Base-by-base conservation (phyloP, 129 eudicot species). In the Ambrosia artemisiifolia region DNA sequence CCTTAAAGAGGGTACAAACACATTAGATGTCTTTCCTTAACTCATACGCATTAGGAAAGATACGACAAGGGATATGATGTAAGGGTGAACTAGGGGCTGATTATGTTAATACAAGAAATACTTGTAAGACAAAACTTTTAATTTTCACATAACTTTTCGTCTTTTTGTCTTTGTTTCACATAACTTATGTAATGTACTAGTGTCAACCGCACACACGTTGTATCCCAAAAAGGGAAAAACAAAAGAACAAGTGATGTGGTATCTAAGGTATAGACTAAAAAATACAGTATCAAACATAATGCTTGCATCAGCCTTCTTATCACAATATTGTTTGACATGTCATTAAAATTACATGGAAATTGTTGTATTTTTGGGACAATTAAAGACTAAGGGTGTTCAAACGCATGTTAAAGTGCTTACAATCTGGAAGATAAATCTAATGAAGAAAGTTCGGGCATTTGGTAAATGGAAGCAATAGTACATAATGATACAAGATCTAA, bases 401-500 rank as follows among this genome's bases (percentile, higher is more conserved):
- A 71, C 63, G 46, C 75, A 76, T 76, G 80, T 59, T 76, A 64
- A 70, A 70, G 73, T 30, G 73, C 82, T 42, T 64, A 71, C 73
- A 78, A 60, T 57, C 51, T 32, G 13, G 17, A 66, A 56, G 51
- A 56, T 36, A 69, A 64, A 43, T 50, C 71, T 66, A 76, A 74
- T 49, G 44, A 75, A 69, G 62, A 69, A 63, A 30, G 63, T 57
- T 38, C 14, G 65, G 67, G 63, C 14, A 48, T 30, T 17, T 67
- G 38, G 34, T 61, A 47, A 75, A 75, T 48, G 62, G 71, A 68
- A 19, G 36, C 71, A 75, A 76, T 81, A 72, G 82, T 81, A 81
- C 79, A 81, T 49, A 48, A 57, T 76, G 75, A 65, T 66, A 81
- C 81, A 81, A 65, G 56, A 65, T 70, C 78, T 76, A 57, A 90